Evolutionary conservation across 176 grass and related monocot genomes (phyloP).

Genomic region (Miscanthus lutarioriparius): DNA sequence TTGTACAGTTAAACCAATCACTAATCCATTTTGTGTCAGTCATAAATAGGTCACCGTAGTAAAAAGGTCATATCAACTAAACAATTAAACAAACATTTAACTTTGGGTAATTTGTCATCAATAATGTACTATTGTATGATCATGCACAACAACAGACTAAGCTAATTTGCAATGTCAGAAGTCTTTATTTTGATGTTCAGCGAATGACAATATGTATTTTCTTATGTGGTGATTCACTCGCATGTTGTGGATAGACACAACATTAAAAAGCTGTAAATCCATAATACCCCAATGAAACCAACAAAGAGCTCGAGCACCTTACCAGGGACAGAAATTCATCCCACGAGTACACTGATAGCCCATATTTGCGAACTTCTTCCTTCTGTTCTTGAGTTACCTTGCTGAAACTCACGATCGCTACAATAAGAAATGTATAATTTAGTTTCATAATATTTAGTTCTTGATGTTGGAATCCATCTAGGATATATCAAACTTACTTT

Average conservation of each 20-base stretch:
- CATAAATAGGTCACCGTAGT: neutral
- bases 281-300: neutral
- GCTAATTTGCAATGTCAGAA: constrained; percentile 2
- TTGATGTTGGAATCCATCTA: constrained; percentile 35
- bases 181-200: constrained; percentile 4
- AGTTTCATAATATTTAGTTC: constrained; percentile 12
- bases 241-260: constrained; percentile 9
- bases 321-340: constrained; percentile 79
- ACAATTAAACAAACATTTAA: constrained; percentile 10
- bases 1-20: constrained; percentile 9
- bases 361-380: constrained; percentile 62
- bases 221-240: neutral
- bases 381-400: constrained; percentile 66
- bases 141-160: constrained; percentile 4
- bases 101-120: neutral
- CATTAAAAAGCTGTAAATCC: neutral
- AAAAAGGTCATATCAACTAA: constrained; percentile 29
- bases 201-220: constrained; percentile 22
- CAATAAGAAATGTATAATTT: constrained; percentile 14
- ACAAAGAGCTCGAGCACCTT: constrained; percentile 32
- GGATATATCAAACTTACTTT: constrained; percentile 62
- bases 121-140: neutral
- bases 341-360: constrained; percentile 64
- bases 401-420: constrained; percentile 87
- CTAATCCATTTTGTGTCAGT: neutral